Conservation (phyloP, 345 rosid species). For the Geranium rotundifolium region DNA sequence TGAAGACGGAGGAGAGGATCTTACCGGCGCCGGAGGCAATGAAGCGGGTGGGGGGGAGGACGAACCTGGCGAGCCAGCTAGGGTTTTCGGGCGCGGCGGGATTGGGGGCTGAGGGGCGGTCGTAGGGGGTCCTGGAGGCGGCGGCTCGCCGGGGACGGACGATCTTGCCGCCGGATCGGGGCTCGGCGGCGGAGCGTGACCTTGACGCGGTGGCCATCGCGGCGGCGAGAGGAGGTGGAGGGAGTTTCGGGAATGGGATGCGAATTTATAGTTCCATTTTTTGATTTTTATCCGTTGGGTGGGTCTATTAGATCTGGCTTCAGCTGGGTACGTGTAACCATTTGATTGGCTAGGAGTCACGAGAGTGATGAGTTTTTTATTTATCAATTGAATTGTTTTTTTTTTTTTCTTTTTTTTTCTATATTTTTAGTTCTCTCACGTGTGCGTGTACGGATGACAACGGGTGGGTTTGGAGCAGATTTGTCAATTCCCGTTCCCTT, state of each 20-base stretch:
- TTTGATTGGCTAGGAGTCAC: not conserved
- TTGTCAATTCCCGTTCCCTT: too few species aligned
- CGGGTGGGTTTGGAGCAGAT: too few species aligned
- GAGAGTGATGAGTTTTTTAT: too few species aligned
- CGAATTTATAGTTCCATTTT: not conserved
- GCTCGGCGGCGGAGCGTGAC: constrained; percentile 12
- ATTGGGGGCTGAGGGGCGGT: constrained; percentile 32
- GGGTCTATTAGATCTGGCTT: too few species aligned
- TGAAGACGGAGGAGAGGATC: constrained; percentile 56
- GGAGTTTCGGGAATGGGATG: not conserved
- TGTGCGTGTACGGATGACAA: too few species aligned
- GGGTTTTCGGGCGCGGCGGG: constrained; percentile 35
- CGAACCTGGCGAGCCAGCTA: constrained; percentile 75
- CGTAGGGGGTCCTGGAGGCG: constrained; percentile 49
- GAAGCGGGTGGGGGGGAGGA: constrained; percentile 61
- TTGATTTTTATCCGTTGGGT: not conserved
- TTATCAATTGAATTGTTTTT: too few species aligned
- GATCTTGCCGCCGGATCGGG: constrained; percentile 60
- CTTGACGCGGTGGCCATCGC: constrained; percentile 13
- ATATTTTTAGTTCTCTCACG: too few species aligned
- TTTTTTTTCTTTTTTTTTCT: too few species aligned
- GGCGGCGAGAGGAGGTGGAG: not conserved
- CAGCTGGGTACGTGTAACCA: not conserved
- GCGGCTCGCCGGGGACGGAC: constrained; percentile 41
- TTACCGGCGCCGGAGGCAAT: constrained; percentile 72